Conservation (phyloP, 2,329 filamentous ascomycete genomes). For the Akanthomyces muscarius region DNA sequence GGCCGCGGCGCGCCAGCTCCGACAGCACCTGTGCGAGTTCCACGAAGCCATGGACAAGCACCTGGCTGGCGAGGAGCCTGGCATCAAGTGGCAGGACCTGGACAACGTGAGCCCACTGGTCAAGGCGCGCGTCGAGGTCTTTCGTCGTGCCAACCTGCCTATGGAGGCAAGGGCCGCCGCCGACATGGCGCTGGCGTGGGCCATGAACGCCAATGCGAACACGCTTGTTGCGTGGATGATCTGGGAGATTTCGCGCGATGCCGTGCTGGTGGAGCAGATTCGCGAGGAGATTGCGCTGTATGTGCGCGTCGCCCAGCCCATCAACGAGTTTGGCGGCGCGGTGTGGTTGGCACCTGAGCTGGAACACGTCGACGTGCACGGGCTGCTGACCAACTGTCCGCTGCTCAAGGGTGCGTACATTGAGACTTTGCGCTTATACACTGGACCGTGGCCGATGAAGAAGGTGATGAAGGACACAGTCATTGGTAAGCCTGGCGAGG, state of each 20-base stretch:
- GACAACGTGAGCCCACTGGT: slow-evolving; percentile 34
- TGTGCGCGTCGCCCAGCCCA: slow-evolving; percentile 30
- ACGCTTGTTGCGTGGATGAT: slow-evolving; percentile 39
- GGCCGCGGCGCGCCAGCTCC: slow-evolving; percentile 27
- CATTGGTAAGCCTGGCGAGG: slow-evolving; percentile 26
- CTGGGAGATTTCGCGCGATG: slow-evolving; percentile 37
- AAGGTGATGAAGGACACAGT: slow-evolving; percentile 31
- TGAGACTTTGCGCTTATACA: slow-evolving; percentile 39
- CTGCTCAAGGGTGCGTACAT: slow-evolving; percentile 37
- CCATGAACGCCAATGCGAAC: slow-evolving; percentile 36
- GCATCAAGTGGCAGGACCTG: slow-evolving; percentile 34
- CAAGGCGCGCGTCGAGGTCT: slow-evolving; percentile 29
- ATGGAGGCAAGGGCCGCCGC: slow-evolving; percentile 30
- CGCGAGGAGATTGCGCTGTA: slow-evolving; percentile 36
- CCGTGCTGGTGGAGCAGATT: slow-evolving; percentile 35
- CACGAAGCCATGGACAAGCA: slow-evolving; percentile 34
- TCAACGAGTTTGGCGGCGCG: slow-evolving; percentile 33
- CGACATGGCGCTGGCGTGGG: slow-evolving; percentile 37
- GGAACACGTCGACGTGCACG: slow-evolving; percentile 34
- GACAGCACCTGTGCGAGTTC: slow-evolving; percentile 31
- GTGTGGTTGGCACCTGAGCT: slow-evolving; percentile 34
- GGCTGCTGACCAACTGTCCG: slow-evolving; percentile 33
- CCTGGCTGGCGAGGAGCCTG: slow-evolving; percentile 30
- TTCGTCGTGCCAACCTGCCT: slow-evolving; percentile 28
- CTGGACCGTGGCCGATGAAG: slow-evolving; percentile 31